These are phyloP conservation scores for Microdochium paspali DNA, from an alignment of 2,329 filamentous ascomycete species.

Conservation along the genomic window DNA sequence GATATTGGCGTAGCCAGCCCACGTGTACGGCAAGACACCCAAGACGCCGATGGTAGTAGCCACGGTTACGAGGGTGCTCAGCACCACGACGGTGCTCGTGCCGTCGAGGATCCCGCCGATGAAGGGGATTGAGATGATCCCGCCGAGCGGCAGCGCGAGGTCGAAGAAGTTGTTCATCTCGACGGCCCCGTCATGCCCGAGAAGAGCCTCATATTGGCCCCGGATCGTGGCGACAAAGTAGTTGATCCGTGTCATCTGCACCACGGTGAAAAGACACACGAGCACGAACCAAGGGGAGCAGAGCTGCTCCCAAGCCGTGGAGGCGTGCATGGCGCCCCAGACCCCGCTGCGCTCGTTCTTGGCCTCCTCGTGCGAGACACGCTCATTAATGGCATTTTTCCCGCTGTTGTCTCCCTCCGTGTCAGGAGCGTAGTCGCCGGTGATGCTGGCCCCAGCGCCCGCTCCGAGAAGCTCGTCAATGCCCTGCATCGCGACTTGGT, in stretches of 20 bases:
- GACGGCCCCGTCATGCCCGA: slow-evolving; percentile 51
- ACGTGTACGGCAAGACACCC: slow-evolving; percentile 58
- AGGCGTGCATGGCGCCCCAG: slow-evolving; percentile 77
- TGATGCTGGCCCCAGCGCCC: no score
- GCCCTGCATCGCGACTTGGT: slow-evolving; percentile 56
- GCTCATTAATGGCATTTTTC: slow-evolving; percentile 31
- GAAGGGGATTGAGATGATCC: slow-evolving; percentile 77
- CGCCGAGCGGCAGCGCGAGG: slow-evolving; percentile 72
- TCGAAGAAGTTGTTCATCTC: slow-evolving; percentile 80
- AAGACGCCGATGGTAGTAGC: slow-evolving; percentile 70
- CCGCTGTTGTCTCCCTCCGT: background rate
- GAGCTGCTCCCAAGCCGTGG: slow-evolving; percentile 64
- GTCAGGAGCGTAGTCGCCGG: no score
- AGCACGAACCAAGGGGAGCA: slow-evolving; percentile 74
- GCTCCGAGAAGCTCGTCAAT: slow-evolving; percentile 70
- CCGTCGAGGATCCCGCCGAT: slow-evolving; percentile 74
- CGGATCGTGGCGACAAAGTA: slow-evolving; percentile 86
- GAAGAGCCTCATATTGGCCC: slow-evolving; percentile 70
- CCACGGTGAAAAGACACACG: slow-evolving; percentile 70
- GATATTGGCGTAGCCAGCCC: slow-evolving; percentile 69
- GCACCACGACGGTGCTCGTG: slow-evolving; percentile 61
- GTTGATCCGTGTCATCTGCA: slow-evolving; percentile 77
- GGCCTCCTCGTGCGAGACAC: slow-evolving; percentile 57
- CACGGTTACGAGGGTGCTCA: slow-evolving; percentile 57
- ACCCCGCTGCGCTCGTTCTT: slow-evolving; percentile 67